Conservation (phyloP, 495 filamentous ascomycete genomes). For the Daldinia vernicosa region DNA sequence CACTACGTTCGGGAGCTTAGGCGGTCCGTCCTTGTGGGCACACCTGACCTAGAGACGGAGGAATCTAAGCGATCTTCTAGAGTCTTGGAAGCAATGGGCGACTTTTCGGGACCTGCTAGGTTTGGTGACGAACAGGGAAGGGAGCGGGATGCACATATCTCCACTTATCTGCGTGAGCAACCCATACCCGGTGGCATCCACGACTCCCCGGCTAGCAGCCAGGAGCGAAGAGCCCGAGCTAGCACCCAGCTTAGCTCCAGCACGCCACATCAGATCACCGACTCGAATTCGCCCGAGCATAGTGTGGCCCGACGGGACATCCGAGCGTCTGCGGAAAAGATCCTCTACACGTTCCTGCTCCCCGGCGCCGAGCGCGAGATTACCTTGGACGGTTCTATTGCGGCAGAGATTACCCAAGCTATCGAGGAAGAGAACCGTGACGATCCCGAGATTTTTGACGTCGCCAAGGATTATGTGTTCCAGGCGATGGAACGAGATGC, state of each 20-base stretch:
- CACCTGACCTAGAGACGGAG: conserved; percentile 85
- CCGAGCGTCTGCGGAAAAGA: conserved; percentile 92
- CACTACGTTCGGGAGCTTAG: conserved; percentile 97
- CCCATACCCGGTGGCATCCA: conserved; percentile 51
- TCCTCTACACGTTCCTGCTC: conserved; percentile 93
- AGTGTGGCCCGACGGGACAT: conserved; percentile 88
- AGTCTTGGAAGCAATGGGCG: conserved; percentile 75
- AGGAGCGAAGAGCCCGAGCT: conserved; percentile 69
- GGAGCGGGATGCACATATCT: conserved; percentile 83
- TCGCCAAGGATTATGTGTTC: conserved; percentile 98
- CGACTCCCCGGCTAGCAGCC: conserved; percentile 76
- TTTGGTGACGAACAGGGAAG: conserved; percentile 68
- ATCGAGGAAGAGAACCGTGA: conserved; percentile 92
- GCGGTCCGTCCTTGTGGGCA: conserved; percentile 89
- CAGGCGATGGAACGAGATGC: conserved; percentile 99
- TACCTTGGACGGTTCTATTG: conserved; percentile 85
- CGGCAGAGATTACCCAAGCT: conserved; percentile 77
- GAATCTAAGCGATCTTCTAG: conserved; percentile 85
- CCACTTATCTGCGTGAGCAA: conserved; percentile 87
- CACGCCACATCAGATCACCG: conserved; percentile 63
- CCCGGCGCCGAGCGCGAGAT: conserved; percentile 95
- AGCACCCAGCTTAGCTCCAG: conserved; percentile 65
- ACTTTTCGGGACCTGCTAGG: conserved; percentile 61
- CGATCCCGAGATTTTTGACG: conserved; percentile 96
- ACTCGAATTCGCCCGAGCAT: conserved; percentile 82